Evolutionary conservation across 495 filamentous ascomycete species (phyloP), one percentile per base, ranked within the genome.

Genomic region (Penicillium dipodomyicola): DNA sequence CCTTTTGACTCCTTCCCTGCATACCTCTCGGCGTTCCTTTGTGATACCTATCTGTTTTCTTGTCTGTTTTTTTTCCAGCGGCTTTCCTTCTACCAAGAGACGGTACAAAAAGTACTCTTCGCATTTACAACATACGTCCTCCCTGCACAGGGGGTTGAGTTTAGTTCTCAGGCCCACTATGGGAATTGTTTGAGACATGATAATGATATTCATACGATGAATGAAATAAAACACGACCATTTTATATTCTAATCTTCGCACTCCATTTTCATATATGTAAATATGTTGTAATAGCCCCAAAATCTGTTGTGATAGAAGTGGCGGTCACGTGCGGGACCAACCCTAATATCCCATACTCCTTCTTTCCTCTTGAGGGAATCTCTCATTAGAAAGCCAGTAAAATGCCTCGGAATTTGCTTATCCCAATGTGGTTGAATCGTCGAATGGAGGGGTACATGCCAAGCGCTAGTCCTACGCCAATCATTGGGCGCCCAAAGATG

Each of bases 21-120:
- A 65, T 65, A 60, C 50, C 35, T 33, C 42, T 32, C 27, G 62
- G 64, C 64, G 65, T 65, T 65, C 9, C 57, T 54, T 49, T 22
- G 55, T 63, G 65, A 65, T 65, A 65, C 62, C 62, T 65, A 35
- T 49, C 19, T 27, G 37, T 42, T 32, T 14, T 55, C 33, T 37
- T 40, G 8, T 17, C 35, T 39, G 35, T 39, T 39, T 19, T 39
- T 39, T 19, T 60, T 37, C n/a, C 45, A 64, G 54, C 54, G 54
- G 42, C 23, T 49, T 46, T 20, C 15, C 20, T 48, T 43, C 11
- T 44, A 33, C 47, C 39, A 20, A 59, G 58, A 56, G 48, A 56
- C 14, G 41, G 50, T 48, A 49, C 32, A 19, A 40, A 29, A 43
- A 37, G 37, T 52, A 49, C 48, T 52, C 25, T 33, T 30, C 29